Evolutionary conservation across 176 grass and related monocot genomes (phyloP).

Genomic region (Urochloa ruziziensis): DNA sequence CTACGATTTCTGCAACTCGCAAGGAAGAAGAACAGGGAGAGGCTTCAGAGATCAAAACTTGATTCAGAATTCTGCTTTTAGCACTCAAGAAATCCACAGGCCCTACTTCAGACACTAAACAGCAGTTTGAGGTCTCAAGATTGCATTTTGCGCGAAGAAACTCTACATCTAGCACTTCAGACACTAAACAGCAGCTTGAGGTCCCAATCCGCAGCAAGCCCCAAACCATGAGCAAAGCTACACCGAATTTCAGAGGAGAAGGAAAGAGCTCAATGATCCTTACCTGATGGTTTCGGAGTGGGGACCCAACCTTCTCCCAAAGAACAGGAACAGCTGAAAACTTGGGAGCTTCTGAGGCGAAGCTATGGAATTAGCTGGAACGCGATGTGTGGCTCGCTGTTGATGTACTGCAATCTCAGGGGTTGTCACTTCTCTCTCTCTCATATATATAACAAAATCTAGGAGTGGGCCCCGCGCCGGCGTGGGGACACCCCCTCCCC

Average conservation of each 20-base stretch:
- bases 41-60: not conserved
- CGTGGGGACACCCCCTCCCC: not conserved
- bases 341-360: not conserved
- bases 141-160: not conserved
- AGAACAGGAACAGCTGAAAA: not conserved
- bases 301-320: slow-evolving; percentile 1
- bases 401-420: slow-evolving; percentile 20
- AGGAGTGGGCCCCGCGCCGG: not conserved
- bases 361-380: slow-evolving; percentile 7
- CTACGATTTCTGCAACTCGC: not conserved
- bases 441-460: slow-evolving; percentile 45
- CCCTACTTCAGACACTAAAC: not conserved
- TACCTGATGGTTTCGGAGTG: slow-evolving; percentile 8
- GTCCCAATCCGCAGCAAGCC: not conserved
- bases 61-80: not conserved
- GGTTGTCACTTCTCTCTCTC: slow-evolving; percentile 27
- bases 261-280: slow-evolving; percentile 1
- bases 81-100: not conserved
- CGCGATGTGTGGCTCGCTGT: not conserved
- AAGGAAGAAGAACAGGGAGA: not conserved
- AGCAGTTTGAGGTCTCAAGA: not conserved
- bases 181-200: no score
- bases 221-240: not conserved
- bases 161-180: not conserved
- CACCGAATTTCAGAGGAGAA: not conserved